Conservation (phyloP, 2,329 filamentous ascomycete genomes). For the Mycogone perniciosa region DNA sequence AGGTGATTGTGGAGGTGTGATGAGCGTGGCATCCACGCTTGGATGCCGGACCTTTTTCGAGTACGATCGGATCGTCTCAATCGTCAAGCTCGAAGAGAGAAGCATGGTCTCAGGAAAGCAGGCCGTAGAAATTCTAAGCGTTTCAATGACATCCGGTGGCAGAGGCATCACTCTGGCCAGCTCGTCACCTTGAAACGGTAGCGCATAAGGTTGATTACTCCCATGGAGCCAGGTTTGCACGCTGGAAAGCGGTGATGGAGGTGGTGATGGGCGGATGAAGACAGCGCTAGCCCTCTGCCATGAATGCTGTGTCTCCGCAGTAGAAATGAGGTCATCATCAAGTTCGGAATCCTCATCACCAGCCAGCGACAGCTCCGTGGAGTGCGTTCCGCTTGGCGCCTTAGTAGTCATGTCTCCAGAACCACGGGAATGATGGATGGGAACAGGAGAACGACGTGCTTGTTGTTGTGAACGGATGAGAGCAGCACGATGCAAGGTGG, state of each 20-base stretch:
- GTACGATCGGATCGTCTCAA: slow-evolving; percentile 53
- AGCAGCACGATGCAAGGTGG: not conserved
- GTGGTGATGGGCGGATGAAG: slow-evolving; percentile 28
- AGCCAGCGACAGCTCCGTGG: slow-evolving; percentile 1
- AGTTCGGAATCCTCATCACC: not conserved
- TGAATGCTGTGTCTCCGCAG: not conserved
- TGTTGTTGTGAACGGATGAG: not conserved
- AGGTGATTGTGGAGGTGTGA: slow-evolving; percentile 15
- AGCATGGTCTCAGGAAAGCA: slow-evolving; percentile 57
- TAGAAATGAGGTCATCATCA: slow-evolving; percentile 2
- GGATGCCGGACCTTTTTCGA: slow-evolving; percentile 47
- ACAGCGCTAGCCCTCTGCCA: slow-evolving; percentile 15
- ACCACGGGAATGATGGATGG: not conserved
- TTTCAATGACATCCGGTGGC: slow-evolving; percentile 48
- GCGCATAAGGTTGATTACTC: slow-evolving; percentile 23
- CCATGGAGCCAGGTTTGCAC: slow-evolving; percentile 32
- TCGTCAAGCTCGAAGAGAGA: slow-evolving; percentile 46
- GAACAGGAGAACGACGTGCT: not conserved
- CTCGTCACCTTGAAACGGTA: slow-evolving; percentile 28
- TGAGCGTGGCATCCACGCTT: slow-evolving; percentile 18
- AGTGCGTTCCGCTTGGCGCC: not conserved
- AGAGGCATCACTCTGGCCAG: slow-evolving; percentile 39
- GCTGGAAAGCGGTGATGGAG: slow-evolving; percentile 29
- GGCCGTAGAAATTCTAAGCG: slow-evolving; percentile 44
- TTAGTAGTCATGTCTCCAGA: not conserved